phyloP scores from a whole-genome alignment of 1,139 yeast species.

The Geotrichum restrictum region DNA sequence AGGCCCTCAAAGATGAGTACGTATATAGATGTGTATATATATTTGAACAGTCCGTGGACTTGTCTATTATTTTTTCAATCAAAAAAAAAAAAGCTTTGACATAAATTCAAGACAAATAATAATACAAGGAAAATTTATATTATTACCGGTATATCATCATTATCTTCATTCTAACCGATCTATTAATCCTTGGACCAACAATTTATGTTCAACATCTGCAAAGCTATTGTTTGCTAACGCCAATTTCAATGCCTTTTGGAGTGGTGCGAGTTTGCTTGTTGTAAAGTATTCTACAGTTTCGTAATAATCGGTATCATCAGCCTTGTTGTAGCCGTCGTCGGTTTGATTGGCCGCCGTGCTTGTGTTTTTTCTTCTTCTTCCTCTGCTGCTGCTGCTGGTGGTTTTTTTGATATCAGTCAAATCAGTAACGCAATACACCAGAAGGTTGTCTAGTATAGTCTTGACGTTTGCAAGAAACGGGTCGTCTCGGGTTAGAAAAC shows the following conservation, averaged over 20 bases:
- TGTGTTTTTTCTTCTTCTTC: not conserved
- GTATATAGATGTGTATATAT: too few species aligned
- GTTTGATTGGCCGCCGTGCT: not conserved
- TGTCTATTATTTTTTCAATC: too few species aligned
- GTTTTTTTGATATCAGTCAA: not conserved
- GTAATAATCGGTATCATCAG: not conserved
- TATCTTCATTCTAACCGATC: constrained; percentile 5
- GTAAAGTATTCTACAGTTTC: constrained; percentile 2
- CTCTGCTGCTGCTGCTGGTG: too few species aligned
- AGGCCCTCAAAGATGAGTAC: too few species aligned
- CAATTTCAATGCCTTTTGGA: constrained; percentile 6
- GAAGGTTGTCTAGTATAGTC: not conserved
- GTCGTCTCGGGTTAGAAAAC: not conserved
- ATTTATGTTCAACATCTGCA: not conserved
- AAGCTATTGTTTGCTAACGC: constrained; percentile 10
- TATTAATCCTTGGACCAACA: not conserved
- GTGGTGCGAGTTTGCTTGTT: constrained; percentile 5
- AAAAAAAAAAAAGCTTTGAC: too few species aligned
- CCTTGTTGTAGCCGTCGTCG: not conserved
- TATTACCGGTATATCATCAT: too few species aligned
- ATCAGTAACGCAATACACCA: not conserved
- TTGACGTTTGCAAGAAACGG: constrained; percentile 1
- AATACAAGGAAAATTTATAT: too few species aligned
- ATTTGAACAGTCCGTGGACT: too few species aligned
- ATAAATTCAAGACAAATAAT: too few species aligned